Conservation (phyloP, 768 basidiomycete genomes). For the Pluteus cervinus region DNA sequence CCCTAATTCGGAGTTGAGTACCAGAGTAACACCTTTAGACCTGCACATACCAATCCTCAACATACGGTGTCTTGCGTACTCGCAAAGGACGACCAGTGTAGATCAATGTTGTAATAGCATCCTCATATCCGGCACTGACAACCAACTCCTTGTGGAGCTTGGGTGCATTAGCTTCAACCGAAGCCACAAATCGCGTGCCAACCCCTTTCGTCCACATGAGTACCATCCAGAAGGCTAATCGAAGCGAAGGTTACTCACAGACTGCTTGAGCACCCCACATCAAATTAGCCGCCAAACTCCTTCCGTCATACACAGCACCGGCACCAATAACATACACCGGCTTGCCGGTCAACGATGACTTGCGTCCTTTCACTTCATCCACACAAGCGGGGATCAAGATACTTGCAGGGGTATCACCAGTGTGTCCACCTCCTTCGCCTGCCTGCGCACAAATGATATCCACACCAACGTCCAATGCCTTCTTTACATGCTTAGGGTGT, state of each 20-base stretch:
- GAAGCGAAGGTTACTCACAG: constrained; percentile 42
- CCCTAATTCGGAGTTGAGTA: constrained; percentile 34
- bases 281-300: constrained; percentile 81
- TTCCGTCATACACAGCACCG: constrained; percentile 87
- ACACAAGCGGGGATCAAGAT: constrained; percentile 91
- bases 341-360: constrained; percentile 73
- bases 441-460: constrained; percentile 95
- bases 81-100: constrained; percentile 87
- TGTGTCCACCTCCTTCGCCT: constrained; percentile 87
- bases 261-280: constrained; percentile 88
- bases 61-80: constrained; percentile 78
- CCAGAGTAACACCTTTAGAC: constrained; percentile 1
- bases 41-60: constrained; percentile 69
- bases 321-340: constrained; percentile 89
- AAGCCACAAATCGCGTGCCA: constrained; percentile 83
- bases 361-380: constrained; percentile 72
- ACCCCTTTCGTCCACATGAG: constrained; percentile 63
- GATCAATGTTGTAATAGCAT: constrained; percentile 80
- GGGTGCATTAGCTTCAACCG: constrained; percentile 74
- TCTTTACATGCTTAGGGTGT: constrained; percentile 84
- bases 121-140: constrained; percentile 66
- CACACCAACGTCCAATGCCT: constrained; percentile 78
- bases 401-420: constrained; percentile 77
- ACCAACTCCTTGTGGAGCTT: constrained; percentile 80
- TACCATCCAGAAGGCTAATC: constrained; percentile 1